These are phyloP conservation scores for Pestalotiopsis sp. DNA, from an alignment of 2,329 filamentous ascomycete species.

Conservation along the genomic window DNA sequence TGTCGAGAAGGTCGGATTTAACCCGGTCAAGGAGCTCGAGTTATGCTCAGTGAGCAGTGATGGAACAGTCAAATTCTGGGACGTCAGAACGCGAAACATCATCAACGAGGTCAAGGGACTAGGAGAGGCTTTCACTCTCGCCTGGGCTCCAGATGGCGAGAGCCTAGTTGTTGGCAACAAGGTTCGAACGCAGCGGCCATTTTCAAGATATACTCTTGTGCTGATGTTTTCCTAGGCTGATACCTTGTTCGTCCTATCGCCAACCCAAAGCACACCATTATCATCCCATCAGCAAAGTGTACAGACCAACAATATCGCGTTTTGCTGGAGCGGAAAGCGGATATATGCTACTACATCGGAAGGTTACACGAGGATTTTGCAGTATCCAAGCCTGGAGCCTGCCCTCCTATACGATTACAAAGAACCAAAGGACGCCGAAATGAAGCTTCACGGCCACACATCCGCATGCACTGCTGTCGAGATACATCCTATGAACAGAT, in stretches of 20 bases:
- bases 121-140: conserved; percentile 70
- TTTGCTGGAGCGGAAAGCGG: conserved; percentile 72
- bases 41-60: conserved; percentile 75
- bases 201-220: background rate
- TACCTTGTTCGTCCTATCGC: conserved; percentile 63
- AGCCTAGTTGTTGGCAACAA: conserved; percentile 74
- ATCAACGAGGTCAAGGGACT: conserved; percentile 69
- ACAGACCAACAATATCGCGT: conserved; percentile 73
- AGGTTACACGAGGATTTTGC: conserved; percentile 70
- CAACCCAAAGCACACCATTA: conserved; percentile 56
- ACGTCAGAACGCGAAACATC: conserved; percentile 72
- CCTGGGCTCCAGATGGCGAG: conserved; percentile 73
- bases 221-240: conserved; percentile 51
- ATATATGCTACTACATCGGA: conserved; percentile 72
- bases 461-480: conserved; percentile 70
- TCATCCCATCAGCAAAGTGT: conserved; percentile 61
- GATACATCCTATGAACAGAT: conserved; percentile 70
- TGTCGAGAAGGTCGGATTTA: conserved; percentile 78
- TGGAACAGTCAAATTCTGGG: conserved; percentile 78
- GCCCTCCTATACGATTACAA: conserved; percentile 50
- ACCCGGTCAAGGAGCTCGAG: conserved; percentile 75
- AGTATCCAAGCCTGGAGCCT: conserved; percentile 65
- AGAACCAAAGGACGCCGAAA: conserved; percentile 47
- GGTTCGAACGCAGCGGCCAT: conserved; percentile 41
- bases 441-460: conserved; percentile 71